Percentiles rank a stretch among this genome's conserved stretches.
Conservation (phyloP, 2,329 filamentous ascomycete genomes). For the Aspergillus jensenii region DNA sequence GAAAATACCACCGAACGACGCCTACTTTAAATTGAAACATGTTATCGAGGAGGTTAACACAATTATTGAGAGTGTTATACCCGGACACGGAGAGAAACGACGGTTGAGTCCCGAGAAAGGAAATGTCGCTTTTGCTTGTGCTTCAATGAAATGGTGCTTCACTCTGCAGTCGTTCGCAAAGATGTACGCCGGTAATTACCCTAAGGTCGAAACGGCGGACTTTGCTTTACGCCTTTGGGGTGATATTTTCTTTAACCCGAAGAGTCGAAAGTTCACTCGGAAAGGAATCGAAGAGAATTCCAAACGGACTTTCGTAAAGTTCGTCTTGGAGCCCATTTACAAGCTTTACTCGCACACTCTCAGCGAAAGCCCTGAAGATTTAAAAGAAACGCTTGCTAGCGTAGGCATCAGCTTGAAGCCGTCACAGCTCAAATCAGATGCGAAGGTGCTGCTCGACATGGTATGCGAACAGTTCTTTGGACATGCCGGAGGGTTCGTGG, state of each 20-base stretch:
- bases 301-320: slow-evolving; percentile 87
- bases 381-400: slow-evolving; percentile 74
- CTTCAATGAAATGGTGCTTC: slow-evolving; percentile 94
- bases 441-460: slow-evolving; percentile 80
- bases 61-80: slow-evolving; percentile 82
- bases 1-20: slow-evolving; percentile 89
- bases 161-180: slow-evolving; percentile 90
- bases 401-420: slow-evolving; percentile 88
- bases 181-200: slow-evolving; percentile 91
- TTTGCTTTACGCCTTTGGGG: slow-evolving; percentile 90
- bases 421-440: slow-evolving; percentile 86
- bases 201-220: slow-evolving; percentile 75
- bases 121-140: slow-evolving; percentile 95
- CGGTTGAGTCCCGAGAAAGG: slow-evolving; percentile 93
- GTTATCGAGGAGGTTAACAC: slow-evolving; percentile 99
- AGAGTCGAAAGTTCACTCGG: slow-evolving; percentile 85
- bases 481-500: slow-evolving; percentile 82
- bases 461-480: slow-evolving; percentile 97
- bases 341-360: slow-evolving; percentile 96
- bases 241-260: slow-evolving; percentile 93
- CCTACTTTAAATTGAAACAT: slow-evolving; percentile 98
- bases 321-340: slow-evolving; percentile 94
- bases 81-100: slow-evolving; percentile 73
- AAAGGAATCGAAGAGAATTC: slow-evolving; percentile 79
- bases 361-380: slow-evolving; percentile 80